Base-by-base conservation (phyloP, 1,139 yeast genomes). In the Yamadazyma triangularis region DNA sequence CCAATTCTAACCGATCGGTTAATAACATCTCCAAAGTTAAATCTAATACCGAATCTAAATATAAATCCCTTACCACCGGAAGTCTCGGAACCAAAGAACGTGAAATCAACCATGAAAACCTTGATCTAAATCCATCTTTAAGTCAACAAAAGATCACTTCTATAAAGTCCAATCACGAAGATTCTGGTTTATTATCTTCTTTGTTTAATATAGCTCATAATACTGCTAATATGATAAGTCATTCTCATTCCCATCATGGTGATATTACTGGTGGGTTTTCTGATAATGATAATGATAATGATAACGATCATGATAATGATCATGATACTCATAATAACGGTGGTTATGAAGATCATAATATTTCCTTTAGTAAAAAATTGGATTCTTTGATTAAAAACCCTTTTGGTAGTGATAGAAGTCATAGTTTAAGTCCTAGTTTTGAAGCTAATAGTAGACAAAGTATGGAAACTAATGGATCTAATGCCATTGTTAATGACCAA, bases 171-270 rank as follows among this genome's bases (percentile, higher is more conserved):
- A 23, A 26, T 10, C n/a, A n/a, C n/a, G 44, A 41, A 18, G 47
- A 44, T 21, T 29, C 42, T 8, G 47, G 48, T 9, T 22, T 59
- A 15, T 35, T 59, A 13, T 48, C 59, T 2, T 52, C 62, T 7
- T 47, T 59, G n/a, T 30, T 58, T 25, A 49, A 40, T 33, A 63
- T 55, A 13, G 64, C 64, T 10, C 62, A 56, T 31, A 52, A 31
- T 25, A 41, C 43, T 11, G 40, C 41, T n/a, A 10, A 16, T 33
- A 35, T 24, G 25, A 24, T 24, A 10, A 27, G 8, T 18, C n/a
- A n/a, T n/a, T n/a, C n/a, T 36, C 6, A 36, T 36, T 4, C 12
- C 9, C 8, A 13, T 11, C 24, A 8, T 10, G 12, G 24, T n/a
- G n/a, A n/a, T n/a, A n/a, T n/a, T n/a, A n/a, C n/a, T n/a, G n/a